phyloP scores from a whole-genome alignment of 169 alveolate species.

The Eimeria mitis region DNA sequence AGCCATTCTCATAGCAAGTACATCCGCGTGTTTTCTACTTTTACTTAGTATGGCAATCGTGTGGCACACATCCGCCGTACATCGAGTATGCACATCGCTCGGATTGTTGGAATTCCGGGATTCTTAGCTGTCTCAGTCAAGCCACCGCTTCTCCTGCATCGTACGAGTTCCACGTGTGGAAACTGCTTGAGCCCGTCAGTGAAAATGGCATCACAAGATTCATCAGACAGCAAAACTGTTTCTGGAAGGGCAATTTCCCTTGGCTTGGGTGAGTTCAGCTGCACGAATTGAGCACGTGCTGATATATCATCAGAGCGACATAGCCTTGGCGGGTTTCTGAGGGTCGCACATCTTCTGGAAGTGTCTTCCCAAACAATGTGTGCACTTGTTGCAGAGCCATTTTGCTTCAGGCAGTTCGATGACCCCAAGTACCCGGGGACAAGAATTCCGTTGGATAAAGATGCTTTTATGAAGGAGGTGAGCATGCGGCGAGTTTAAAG shows the following conservation, averaged over 20 bases:
- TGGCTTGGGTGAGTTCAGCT: conserved; percentile 29
- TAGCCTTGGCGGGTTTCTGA: not conserved
- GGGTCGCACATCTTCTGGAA: not conserved
- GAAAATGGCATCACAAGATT: not conserved
- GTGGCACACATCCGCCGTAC: not conserved
- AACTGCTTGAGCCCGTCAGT: not conserved
- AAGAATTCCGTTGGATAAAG: conserved; percentile 43
- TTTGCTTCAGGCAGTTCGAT: conserved; percentile 79
- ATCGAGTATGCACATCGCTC: not conserved
- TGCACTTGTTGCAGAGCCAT: conserved; percentile 53
- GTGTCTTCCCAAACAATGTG: not conserved
- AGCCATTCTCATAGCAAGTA: not conserved
- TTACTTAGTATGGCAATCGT: not conserved
- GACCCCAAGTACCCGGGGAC: conserved; percentile 71
- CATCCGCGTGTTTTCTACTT: not conserved
- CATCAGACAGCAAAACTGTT: not conserved
- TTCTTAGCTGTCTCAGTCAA: not conserved
- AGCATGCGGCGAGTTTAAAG: not conserved
- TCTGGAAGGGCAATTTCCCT: not conserved
- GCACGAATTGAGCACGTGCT: not conserved
- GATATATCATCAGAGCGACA: not conserved
- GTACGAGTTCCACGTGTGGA: not conserved
- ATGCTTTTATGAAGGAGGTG: conserved; percentile 62
- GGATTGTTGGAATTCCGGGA: conserved; percentile 4
- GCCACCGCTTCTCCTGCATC: not conserved